Conservation (phyloP, 1,284 basidiomycete genomes). For the Athelia sp. region DNA sequence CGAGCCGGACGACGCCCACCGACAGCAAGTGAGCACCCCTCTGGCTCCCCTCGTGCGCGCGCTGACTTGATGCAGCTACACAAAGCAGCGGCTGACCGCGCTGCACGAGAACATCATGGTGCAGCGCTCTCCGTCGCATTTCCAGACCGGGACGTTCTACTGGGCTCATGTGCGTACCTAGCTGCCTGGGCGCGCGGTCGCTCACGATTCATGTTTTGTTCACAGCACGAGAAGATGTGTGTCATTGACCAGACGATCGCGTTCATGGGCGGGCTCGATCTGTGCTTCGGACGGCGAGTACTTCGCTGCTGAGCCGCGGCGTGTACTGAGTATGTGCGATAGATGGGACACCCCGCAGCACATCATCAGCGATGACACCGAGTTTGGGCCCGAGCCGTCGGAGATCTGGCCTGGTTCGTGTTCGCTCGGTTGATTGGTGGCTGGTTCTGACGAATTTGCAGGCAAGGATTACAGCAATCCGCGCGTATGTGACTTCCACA, state of each 20-base stretch:
- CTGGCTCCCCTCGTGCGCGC: neutral
- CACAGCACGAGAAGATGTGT: conserved; percentile 94
- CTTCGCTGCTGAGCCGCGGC: no score
- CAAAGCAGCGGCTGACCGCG: conserved; percentile 83
- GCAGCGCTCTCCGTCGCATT: conserved; percentile 95
- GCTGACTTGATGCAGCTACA: conserved; percentile 52
- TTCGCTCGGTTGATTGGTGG: conserved; percentile 5
- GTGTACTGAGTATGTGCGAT: no score
- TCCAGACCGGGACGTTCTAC: conserved; percentile 96
- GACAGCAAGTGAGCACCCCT: conserved; percentile 69
- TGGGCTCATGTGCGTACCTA: conserved; percentile 85
- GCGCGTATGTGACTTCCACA: conserved; percentile 84
- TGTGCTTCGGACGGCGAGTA: conserved; percentile 82
- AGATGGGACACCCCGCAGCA: conserved; percentile 98
- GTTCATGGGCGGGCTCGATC: conserved; percentile 96
- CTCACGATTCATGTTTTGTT: conserved; percentile 6
- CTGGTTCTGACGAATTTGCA: conserved; percentile 17
- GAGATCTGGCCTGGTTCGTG: conserved; percentile 79
- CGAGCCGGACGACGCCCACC: conserved; percentile 92
- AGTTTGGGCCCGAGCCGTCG: conserved; percentile 48
- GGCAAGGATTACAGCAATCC: conserved; percentile 95
- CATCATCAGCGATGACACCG: conserved; percentile 82
- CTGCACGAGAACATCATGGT: conserved; percentile 95
- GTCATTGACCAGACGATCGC: conserved; percentile 97
- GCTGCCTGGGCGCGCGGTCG: neutral